These are phyloP conservation scores for Kodamaea laetipori DNA, from an alignment of 805 yeast genomes.

Conservation along the genomic window DNA sequence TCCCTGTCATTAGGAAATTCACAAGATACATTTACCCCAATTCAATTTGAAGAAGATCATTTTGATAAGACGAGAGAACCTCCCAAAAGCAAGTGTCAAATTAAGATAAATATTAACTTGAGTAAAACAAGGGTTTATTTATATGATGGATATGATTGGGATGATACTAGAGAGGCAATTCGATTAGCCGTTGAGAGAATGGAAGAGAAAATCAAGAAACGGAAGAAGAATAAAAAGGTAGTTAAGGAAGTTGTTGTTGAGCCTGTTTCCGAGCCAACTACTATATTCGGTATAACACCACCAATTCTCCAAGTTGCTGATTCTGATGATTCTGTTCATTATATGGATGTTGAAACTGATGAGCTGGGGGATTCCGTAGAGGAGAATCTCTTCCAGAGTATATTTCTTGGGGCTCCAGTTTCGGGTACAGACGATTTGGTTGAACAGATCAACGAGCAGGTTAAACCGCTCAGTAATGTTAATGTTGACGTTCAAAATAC, in stretches of 20 bases:
- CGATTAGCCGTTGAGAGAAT: conserved; percentile 63
- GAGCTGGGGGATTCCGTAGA: conserved; percentile 9
- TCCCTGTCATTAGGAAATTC: conserved; percentile 1
- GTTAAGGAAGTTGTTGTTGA: background rate
- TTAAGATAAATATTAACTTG: conserved; percentile 35
- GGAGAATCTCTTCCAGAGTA: conserved; percentile 11
- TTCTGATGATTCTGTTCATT: conserved; percentile 11
- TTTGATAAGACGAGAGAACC: conserved; percentile 16
- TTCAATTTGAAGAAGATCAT: conserved; percentile 30
- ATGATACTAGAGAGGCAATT: conserved; percentile 68
- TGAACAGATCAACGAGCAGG: conserved; percentile 3
- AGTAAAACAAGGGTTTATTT: conserved; percentile 49
- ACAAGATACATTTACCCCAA: conserved; percentile 11
- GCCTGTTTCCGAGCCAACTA: background rate
- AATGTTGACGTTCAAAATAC: conserved; percentile 4
- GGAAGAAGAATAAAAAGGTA: conserved; percentile 18
- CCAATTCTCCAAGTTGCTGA: conserved; percentile 5
- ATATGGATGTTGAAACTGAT: conserved; percentile 12
- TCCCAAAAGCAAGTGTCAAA: conserved; percentile 20
- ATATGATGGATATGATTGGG: conserved; percentile 94
- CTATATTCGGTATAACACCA: background rate
- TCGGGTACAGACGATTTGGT: conserved; percentile 1
- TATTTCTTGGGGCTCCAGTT: conserved; percentile 7
- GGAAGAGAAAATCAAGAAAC: conserved; percentile 50
- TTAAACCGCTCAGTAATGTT: conserved; percentile 2